These are phyloP conservation scores for Acacia acuminata DNA, from an alignment of 306 rosid species.

Conservation along the genomic window DNA sequence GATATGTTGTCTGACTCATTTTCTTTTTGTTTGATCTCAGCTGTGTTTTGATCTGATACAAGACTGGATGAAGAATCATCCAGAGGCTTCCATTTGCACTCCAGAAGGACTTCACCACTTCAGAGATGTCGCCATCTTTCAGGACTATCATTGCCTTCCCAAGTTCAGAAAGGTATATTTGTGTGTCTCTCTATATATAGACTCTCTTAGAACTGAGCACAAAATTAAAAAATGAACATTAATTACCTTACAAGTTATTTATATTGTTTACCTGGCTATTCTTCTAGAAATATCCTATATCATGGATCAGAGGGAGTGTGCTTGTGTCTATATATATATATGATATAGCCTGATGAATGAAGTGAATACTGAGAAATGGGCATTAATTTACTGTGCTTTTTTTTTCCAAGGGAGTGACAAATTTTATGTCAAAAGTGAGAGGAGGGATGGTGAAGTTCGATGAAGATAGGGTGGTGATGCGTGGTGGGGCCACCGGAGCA, in stretches of 20 bases:
- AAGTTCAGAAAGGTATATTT: constrained; percentile 46
- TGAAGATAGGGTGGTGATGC: constrained; percentile 57
- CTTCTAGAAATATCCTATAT: too few relatives aligned
- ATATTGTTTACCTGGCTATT: too few relatives aligned
- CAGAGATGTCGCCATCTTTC: neutral
- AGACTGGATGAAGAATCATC: neutral
- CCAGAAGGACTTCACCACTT: neutral
- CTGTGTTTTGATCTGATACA: neutral
- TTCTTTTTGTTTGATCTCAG: neutral
- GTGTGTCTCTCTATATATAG: too few relatives aligned
- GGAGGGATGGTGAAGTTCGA: constrained; percentile 33
- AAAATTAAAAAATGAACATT: too few relatives aligned
- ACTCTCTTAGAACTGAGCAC: too few relatives aligned
- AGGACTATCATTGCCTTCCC: constrained; percentile 27
- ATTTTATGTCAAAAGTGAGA: neutral
- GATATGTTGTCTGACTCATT: neutral
- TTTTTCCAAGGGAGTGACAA: too few relatives aligned
- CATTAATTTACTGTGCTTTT: too few relatives aligned
- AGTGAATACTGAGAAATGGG: neutral
- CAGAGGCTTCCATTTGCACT: neutral
- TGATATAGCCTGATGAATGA: neutral
- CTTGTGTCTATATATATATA: too few relatives aligned
- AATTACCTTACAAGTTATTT: too few relatives aligned
- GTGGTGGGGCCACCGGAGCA: constrained; percentile 75
- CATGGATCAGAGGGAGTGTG: too few relatives aligned